Percentiles rank a stretch among this genome's conserved stretches.
Evolutionary conservation across 495 filamentous ascomycete species (phyloP).

Genomic region (Xylaria telfairii): DNA sequence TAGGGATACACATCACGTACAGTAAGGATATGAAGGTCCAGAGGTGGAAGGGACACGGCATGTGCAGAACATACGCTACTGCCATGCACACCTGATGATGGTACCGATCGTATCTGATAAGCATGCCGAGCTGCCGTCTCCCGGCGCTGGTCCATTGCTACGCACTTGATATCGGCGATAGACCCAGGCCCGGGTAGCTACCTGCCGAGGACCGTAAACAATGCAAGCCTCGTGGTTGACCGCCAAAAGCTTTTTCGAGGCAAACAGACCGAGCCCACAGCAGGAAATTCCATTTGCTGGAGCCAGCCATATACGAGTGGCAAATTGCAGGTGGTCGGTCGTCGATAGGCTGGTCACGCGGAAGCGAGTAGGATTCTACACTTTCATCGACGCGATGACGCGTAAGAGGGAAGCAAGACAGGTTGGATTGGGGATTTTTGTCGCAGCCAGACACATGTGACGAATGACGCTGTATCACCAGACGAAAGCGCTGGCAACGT

Average conservation of each 20-base stretch:
- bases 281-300: not conserved
- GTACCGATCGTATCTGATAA: constrained; percentile 10
- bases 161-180: not conserved
- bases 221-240: constrained; percentile 19
- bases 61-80: not conserved
- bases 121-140: constrained; percentile 7
- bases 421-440: not conserved
- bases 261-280: not conserved
- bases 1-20: not conserved
- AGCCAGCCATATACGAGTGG: constrained; percentile 7
- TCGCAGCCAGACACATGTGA: constrained; percentile 21
- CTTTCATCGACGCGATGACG: constrained; percentile 17
- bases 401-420: constrained; percentile 17
- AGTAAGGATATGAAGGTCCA: not conserved
- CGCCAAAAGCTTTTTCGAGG: constrained; percentile 2
- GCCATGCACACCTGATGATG: not conserved
- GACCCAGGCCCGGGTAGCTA: constrained; percentile 5
- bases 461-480: constrained; percentile 20
- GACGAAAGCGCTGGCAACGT: constrained; percentile 20
- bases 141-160: not conserved
- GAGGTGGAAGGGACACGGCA: constrained; percentile 4
- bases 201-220: constrained; percentile 14
- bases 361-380: constrained; percentile 20
- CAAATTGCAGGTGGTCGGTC: constrained; percentile 13
- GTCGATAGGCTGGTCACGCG: not conserved